phyloP scores from a whole-genome alignment of 345 rosid genomes.

The Eucalyptus regnans region DNA sequence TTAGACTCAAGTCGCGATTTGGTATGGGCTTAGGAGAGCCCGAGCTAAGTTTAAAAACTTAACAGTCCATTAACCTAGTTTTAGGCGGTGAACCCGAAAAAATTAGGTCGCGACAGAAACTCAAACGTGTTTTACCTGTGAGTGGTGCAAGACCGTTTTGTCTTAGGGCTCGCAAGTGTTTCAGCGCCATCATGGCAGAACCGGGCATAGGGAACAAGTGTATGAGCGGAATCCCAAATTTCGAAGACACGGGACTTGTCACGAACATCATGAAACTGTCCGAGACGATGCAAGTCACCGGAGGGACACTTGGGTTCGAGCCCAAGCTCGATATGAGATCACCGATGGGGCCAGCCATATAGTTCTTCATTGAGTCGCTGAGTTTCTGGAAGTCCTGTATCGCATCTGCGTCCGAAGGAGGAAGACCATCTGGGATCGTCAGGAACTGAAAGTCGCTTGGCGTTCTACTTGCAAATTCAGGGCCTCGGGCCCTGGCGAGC shows the following conservation, averaged over 20 bases:
- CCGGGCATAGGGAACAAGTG: neutral
- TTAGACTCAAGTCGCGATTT: too few species aligned
- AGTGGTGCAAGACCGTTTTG: neutral
- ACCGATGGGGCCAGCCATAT: neutral
- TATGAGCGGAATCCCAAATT: neutral
- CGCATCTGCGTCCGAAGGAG: neutral
- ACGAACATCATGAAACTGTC: neutral
- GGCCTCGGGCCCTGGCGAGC: neutral
- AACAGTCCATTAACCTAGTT: too few species aligned
- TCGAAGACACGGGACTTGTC: neutral
- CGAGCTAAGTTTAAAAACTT: too few species aligned
- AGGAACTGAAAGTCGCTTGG: neutral
- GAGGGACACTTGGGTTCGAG: neutral
- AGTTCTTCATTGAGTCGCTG: neutral
- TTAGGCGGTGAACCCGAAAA: too few species aligned
- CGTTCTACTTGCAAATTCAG: neutral
- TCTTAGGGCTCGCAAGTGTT: neutral
- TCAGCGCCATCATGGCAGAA: neutral
- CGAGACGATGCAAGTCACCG: neutral
- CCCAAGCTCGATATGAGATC: neutral
- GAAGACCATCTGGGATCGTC: slow-evolving; percentile 5
- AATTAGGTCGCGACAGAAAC: too few species aligned
- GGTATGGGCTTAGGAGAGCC: too few species aligned
- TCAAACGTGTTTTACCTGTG: neutral
- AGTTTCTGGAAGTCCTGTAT: neutral